These are phyloP conservation scores for Zygosaccharomyces bisporus DNA, from an alignment of 805 yeast genomes.

Conservation along the genomic window DNA sequence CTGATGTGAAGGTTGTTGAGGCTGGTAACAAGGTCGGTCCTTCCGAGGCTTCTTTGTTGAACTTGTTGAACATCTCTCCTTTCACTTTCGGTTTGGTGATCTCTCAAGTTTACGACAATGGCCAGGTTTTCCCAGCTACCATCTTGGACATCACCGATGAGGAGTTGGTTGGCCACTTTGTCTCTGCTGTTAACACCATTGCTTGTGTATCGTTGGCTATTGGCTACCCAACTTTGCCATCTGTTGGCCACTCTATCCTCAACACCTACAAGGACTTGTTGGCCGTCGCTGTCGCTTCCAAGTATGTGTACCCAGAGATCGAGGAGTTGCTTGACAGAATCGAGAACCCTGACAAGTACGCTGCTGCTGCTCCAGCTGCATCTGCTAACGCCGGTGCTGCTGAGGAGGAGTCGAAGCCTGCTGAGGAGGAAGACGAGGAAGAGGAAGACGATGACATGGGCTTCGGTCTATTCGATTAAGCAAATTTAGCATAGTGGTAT, in stretches of 20 bases:
- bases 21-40: slow-evolving; percentile 91
- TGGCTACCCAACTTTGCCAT: slow-evolving; percentile 99
- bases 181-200: slow-evolving; percentile 86
- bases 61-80: slow-evolving; percentile 99
- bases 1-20: slow-evolving; percentile 92
- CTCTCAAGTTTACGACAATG: slow-evolving; percentile 96
- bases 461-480: slow-evolving; percentile 97
- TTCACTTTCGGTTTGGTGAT: slow-evolving; percentile 98
- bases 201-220: slow-evolving; percentile 96
- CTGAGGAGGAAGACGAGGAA: slow-evolving; percentile 66
- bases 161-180: slow-evolving; percentile 88
- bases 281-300: slow-evolving; percentile 97
- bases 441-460: slow-evolving; percentile 86
- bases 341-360: slow-evolving; percentile 99
- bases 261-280: slow-evolving; percentile 99
- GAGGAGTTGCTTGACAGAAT: slow-evolving; percentile 99
- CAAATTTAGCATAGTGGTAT: slow-evolving; percentile 17
- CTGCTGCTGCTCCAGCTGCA: slow-evolving; percentile 97
- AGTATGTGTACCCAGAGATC: slow-evolving; percentile 98
- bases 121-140: slow-evolving; percentile 95
- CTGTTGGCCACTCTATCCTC: slow-evolving; percentile 97
- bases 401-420: slow-evolving; percentile 69
- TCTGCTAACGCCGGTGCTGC: slow-evolving; percentile 56
- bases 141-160: slow-evolving; percentile 98
- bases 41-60: slow-evolving; percentile 97